phyloP scores from a whole-genome alignment of 2,329 filamentous ascomycete species.

The Coniochaeta sp. region DNA sequence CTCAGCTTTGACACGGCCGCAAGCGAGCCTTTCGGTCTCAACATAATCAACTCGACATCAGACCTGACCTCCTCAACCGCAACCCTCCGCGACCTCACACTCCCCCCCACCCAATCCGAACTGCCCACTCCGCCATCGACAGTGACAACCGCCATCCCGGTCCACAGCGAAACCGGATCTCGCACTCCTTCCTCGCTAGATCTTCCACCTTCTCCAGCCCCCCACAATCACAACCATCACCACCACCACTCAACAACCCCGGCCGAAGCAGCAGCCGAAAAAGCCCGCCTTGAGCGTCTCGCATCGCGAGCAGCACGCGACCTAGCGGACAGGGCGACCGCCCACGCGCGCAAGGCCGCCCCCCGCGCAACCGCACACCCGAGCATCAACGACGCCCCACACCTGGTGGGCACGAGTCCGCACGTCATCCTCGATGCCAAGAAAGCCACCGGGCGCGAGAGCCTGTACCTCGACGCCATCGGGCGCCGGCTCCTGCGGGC shows the following conservation, averaged over 20 bases:
- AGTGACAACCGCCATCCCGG: constrained; percentile 6
- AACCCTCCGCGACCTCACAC: constrained; percentile 14
- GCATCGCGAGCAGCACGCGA: constrained; percentile 46
- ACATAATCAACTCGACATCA: constrained; percentile 8
- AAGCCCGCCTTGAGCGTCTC: constrained; percentile 52
- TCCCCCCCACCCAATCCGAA: constrained; percentile 16
- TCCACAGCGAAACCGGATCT: constrained; percentile 5
- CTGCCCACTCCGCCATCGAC: constrained; percentile 9
- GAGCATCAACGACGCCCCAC: constrained; percentile 46
- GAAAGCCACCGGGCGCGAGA: constrained; percentile 70
- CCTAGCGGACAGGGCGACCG: constrained; percentile 47
- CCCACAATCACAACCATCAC: constrained; percentile 10
- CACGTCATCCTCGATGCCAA: constrained; percentile 72
- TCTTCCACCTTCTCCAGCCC: background rate
- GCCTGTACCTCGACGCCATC: constrained; percentile 60
- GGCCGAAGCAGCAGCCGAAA: constrained; percentile 50
- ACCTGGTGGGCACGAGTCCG: constrained; percentile 50
- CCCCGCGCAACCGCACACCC: constrained; percentile 47
- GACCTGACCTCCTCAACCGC: constrained; percentile 9
- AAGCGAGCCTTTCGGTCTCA: constrained; percentile 7
- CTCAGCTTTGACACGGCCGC: constrained; percentile 8
- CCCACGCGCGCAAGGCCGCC: constrained; percentile 41
- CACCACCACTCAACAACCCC: constrained; percentile 25
- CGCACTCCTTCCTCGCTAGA: constrained; percentile 9
- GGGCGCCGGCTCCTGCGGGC: constrained; percentile 33